Evolutionary conservation across 768 basidiomycete genomes (phyloP), one percentile per base, ranked within the genome.

Genomic region (Termitomyces sp.): DNA sequence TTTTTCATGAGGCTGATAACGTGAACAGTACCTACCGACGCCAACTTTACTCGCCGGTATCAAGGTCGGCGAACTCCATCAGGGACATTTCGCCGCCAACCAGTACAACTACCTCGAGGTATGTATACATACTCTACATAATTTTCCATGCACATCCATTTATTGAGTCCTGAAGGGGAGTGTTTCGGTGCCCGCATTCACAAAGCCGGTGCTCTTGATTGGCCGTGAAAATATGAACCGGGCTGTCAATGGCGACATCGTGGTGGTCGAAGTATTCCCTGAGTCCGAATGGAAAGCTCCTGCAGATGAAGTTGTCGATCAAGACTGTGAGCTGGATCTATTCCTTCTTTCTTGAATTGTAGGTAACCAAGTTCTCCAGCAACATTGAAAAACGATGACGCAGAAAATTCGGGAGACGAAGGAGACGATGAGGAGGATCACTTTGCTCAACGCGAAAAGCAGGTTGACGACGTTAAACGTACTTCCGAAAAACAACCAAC

Each of bases 81-180:
- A 98, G 74, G 97, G 97, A 0, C 88, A 95, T 68, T 99, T 96
- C 75, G 94, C 91, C 67, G 93, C 95, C 2, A 97, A 92, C 64
- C 87, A 87, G 62, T 99, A 95, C 73, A 98, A 99, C 70, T 98
- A 95, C 65, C 79, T 98, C 14, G 96, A 98, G 81, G 92, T 88
- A 44, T 53, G 79, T 68, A 5, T 53, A n/a, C 27, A 39, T 9
- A 32, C 7, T 42, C 32, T 22, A n/a, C 30, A 4, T 34, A 1
- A 39, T 24, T 1, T n/a, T 36, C n/a, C n/a, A 22, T 32, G 22
- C 4, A 27, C 32, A 26, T 16, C 39, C 27, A n/a, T 18, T 64
- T 2, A 60, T 36, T 22, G 13, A 14, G 18, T 37, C 33, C 54
- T 34, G 1, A 64, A 93, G 89, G 96, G 95, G 7, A 90, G 80